Evolutionary conservation across 1,139 yeast genomes (phyloP).

Genomic region (Arxiozyma heterogenica): DNA sequence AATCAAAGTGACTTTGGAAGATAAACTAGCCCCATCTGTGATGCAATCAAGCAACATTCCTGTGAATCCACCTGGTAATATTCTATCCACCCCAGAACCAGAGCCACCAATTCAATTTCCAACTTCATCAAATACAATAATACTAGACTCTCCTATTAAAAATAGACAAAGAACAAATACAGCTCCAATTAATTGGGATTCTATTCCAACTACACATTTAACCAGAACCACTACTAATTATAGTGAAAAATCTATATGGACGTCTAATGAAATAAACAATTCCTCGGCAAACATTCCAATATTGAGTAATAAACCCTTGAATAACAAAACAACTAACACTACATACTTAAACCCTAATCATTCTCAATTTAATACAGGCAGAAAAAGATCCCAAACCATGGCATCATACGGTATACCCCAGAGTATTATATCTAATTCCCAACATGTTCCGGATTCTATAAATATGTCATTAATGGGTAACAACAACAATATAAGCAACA

Average conservation of each 20-base stretch:
- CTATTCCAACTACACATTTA: slow-evolving; percentile 2
- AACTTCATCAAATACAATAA: slow-evolving; percentile 1
- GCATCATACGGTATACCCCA: slow-evolving; percentile 5
- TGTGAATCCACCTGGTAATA: slow-evolving; percentile 2
- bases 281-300: neutral
- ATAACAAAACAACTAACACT: slow-evolving; percentile 26
- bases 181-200: slow-evolving; percentile 5
- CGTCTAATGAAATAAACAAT: slow-evolving; percentile 41
- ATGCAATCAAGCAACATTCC: neutral
- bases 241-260: slow-evolving; percentile 17
- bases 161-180: slow-evolving; percentile 6
- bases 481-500: neutral
- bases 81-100: slow-evolving; percentile 1
- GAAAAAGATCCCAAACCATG: slow-evolving; percentile 12
- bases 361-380: neutral
- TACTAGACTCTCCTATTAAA: slow-evolving; percentile 3
- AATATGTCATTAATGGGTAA: neutral
- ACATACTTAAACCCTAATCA: slow-evolving; percentile 9
- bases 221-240: slow-evolving; percentile 2
- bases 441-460: neutral
- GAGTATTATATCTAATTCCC: neutral
- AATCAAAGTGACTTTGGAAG: neutral
- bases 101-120: slow-evolving; percentile 8
- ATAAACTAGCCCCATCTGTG: slow-evolving; percentile 2
- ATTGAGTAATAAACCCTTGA: slow-evolving; percentile 23